phyloP scores from a whole-genome alignment of 805 yeast genomes.

The Diddensiella santjacobensis region DNA sequence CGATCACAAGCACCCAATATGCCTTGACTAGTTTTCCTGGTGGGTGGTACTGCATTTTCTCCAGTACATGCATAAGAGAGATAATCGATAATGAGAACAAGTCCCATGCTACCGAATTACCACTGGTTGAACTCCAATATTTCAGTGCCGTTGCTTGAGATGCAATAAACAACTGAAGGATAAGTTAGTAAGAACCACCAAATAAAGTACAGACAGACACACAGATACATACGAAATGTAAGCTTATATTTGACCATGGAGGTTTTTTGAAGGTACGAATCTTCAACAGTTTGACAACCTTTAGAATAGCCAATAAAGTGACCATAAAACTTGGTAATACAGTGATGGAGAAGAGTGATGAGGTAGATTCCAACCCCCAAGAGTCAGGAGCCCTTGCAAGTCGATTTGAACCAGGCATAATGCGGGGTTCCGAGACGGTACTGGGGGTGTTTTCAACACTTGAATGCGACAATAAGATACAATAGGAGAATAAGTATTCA shows the following conservation, averaged over 20 bases:
- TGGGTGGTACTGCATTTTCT: neutral
- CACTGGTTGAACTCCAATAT: neutral
- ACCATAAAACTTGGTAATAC: neutral
- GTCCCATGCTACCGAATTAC: neutral
- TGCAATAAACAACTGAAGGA: neutral
- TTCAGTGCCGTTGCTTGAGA: neutral
- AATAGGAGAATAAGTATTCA: neutral
- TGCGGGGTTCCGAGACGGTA: neutral
- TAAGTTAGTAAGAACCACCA: neutral
- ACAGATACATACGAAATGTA: neutral
- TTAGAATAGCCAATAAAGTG: neutral
- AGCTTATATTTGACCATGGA: neutral
- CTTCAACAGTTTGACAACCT: neutral
- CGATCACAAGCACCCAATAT: neutral
- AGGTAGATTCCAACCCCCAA: neutral
- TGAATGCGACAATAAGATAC: neutral
- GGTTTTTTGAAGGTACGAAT: neutral
- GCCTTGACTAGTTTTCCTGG: neutral
- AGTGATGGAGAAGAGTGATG: neutral
- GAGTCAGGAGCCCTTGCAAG: neutral
- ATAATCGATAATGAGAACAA: neutral
- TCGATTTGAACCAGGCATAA: neutral
- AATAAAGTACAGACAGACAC: neutral
- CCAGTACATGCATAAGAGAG: neutral
- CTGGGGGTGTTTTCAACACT: neutral